Base-by-base conservation (phyloP, 129 eudicot species). In the Smallanthus sonchifolius region DNA sequence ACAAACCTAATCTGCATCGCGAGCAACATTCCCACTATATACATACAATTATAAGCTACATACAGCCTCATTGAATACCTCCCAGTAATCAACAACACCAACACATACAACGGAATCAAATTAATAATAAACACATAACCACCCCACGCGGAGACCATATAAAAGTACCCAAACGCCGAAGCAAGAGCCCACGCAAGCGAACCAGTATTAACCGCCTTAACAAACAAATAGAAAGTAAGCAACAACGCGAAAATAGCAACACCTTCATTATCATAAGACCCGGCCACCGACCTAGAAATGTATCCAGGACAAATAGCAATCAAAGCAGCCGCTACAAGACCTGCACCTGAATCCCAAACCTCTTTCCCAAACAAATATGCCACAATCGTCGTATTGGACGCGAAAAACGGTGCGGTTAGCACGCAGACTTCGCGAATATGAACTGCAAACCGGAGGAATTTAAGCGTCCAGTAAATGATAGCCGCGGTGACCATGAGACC, bases 121-220 rank as follows among this genome's bases (percentile, higher is more conserved):
- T 93, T 93, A 69, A 93, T 93, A 49, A 93, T 93, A 82, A 93
- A 93, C 80, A 93, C 96, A 84, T 93, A 93, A 52, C 98, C 98
- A 77, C 98, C 98, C 98, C 98, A 93, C 0, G 98, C 96, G 2
- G 98, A 93, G 62, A 93, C 98, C 98, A 93, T 93, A 71, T 92
- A 93, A 73, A 93, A 93, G 59, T 93, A 90, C 63, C 96, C 98
- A 81, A 93, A 86, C 7, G 98, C 98, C 0, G 96, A 93, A n/a
- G 85, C 98, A 78, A 90, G 76, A 7, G 86, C 79, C 98, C 98
- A 93, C 4, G 98, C 91, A 42, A 93, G 83, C 30, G 92, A 90
- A n/a, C 98, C 98, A 7, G 89, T 87, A 65, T 93, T 93, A 40
- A 93, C 98, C 8, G 98, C 98, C 84, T 90, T 93, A 75, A 93